Percentiles rank a stretch among this genome's conserved stretches.
phyloP scores from a whole-genome alignment of 345 rosid genomes.

The Excoecaria cochinchinensis region DNA sequence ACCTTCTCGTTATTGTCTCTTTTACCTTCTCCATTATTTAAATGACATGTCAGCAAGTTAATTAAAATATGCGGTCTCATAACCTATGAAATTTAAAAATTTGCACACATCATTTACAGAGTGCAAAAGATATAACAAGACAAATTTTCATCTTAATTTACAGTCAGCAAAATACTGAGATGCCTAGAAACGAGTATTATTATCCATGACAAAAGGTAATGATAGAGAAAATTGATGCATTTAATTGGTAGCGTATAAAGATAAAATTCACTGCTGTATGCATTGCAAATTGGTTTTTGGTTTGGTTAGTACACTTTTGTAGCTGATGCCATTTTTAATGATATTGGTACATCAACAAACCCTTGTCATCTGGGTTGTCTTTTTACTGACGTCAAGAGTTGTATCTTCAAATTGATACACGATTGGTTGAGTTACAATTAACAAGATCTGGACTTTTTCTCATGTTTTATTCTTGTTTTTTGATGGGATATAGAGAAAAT shows the following conservation, averaged over 20 bases:
- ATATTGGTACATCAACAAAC: not conserved
- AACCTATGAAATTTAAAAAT: too few species aligned
- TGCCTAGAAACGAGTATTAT: not conserved
- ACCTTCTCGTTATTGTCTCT: too few species aligned
- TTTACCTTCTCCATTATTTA: too few species aligned
- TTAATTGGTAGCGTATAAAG: not conserved
- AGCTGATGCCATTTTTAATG: not conserved
- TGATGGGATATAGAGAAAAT: conserved; percentile 39
- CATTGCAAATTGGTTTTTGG: not conserved
- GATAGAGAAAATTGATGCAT: not conserved
- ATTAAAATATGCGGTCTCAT: too few species aligned
- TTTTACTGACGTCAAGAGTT: not conserved
- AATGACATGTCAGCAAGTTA: too few species aligned
- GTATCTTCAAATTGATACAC: not conserved
- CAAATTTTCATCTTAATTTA: too few species aligned
- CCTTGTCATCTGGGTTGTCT: not conserved
- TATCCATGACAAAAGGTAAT: not conserved
- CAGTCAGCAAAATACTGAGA: not conserved
- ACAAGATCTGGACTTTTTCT: not conserved
- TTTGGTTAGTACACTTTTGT: not conserved
- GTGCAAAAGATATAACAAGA: too few species aligned
- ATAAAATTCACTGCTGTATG: not conserved
- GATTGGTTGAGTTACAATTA: not conserved
- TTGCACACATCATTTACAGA: too few species aligned
- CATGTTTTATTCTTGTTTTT: not conserved